Base-by-base conservation (phyloP, 164 flowering plant genomes). In the Cinnamomum micranthum region DNA sequence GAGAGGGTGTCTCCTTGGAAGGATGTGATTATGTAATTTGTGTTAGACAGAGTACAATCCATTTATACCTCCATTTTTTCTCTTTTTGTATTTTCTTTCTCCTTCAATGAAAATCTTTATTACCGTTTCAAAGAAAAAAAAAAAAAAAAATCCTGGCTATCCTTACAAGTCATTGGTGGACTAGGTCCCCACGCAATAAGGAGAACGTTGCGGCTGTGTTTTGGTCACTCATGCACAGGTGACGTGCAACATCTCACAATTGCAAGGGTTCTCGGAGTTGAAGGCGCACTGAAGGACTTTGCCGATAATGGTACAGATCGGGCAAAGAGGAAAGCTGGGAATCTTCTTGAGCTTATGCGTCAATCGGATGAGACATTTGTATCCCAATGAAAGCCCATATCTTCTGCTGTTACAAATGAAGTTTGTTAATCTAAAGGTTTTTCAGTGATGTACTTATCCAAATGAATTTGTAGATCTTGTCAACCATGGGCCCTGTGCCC, bases 171-270 rank as follows among this genome's bases (percentile, higher is more conserved):
- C 78, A 76, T 70, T 24, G 25, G 69, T 69, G 73, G 51, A 76
- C 81, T 28, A 71, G 81, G n/a, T 79, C 81, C 20, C 74, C 81
- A 55, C 73, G 76, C 24, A 79, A 79, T 71, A 74, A 76, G 27
- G 81, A 76, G 71, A 79, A 76, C 70, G 71, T 73, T 24, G 78
- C 78, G 2, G 78, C 81, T 52, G 68, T 76, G 51, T 64, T 79
- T 70, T 69, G 72, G 64, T 76, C 76, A 63, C 71, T 79, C 25
- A 7, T 79, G 76, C 67, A 72, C 71, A 1, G 65, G 67, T 52
- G 73, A 76, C 25, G 24, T 41, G 11, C 78, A 79, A 41, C 76
- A 73, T 69, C 51, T 76, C 20, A 69, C 22, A 23, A 47, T n/a
- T 69, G 78, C 78, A 33, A 69, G 28, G 70, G 78, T 76, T 23